Percentiles rank a stretch among this genome's conserved stretches.
Conservation (phyloP, 2,329 filamentous ascomycete species). For the Clonostachys sp. region DNA sequence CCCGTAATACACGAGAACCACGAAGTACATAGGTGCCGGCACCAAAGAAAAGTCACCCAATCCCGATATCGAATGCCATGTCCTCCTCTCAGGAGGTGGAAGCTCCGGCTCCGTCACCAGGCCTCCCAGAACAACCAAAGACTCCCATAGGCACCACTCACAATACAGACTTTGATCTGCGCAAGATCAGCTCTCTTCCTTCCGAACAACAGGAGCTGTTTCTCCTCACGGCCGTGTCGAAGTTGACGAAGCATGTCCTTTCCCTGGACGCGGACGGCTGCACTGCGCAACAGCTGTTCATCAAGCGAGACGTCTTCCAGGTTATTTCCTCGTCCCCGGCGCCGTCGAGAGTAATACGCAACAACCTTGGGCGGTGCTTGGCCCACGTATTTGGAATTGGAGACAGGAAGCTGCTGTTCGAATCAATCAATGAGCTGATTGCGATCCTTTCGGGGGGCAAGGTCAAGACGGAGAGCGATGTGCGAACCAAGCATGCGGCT, state of each 20-base stretch:
- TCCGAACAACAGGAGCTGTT: constrained; percentile 95
- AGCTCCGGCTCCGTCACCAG: constrained; percentile 13
- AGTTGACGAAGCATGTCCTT: constrained; percentile 75
- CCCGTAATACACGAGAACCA: background rate
- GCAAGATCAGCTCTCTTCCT: constrained; percentile 83
- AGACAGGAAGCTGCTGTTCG: constrained; percentile 87
- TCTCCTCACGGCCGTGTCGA: constrained; percentile 81
- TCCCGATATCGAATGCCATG: constrained; percentile 18
- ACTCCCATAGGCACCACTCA: constrained; percentile 36
- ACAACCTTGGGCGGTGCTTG: constrained; percentile 82
- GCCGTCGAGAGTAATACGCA: constrained; percentile 83
- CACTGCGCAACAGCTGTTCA: constrained; percentile 81
- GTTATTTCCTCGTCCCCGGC: constrained; percentile 81
- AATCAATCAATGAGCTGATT: constrained; percentile 87
- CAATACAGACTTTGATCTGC: constrained; percentile 79
- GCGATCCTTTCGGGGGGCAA: constrained; percentile 70
- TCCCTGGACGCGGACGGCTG: constrained; percentile 72
- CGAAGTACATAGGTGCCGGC: background rate
- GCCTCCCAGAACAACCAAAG: constrained; percentile 16
- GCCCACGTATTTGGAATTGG: constrained; percentile 78
- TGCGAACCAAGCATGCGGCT: constrained; percentile 80
- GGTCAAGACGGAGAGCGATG: constrained; percentile 68
- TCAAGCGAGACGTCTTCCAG: constrained; percentile 93
- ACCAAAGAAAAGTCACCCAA: too few relatives aligned
- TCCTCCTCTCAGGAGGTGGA: constrained; percentile 28